Evolutionary conservation across 306 rosid genomes (phyloP).

Genomic region (Prunus salicina): DNA sequence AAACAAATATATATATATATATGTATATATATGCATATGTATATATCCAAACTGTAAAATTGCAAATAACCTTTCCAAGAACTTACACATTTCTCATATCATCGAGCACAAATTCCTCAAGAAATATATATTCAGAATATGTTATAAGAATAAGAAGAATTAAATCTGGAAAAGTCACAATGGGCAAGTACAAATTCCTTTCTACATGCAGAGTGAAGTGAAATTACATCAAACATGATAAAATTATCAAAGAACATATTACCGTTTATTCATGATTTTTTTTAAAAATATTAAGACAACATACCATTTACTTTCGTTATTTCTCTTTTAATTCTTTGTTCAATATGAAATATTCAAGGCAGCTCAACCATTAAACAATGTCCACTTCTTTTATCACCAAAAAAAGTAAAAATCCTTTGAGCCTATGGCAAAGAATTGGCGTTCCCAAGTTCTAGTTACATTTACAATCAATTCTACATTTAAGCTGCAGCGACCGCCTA

Average conservation of each 20-base stretch:
- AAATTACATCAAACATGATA: not conserved
- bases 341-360: not conserved
- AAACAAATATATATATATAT: not conserved
- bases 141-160: conserved; percentile 1
- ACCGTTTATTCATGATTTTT: not conserved
- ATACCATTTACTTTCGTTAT: not conserved
- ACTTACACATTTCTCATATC: not conserved
- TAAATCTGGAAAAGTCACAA: not conserved
- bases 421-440: not conserved
- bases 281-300: not conserved
- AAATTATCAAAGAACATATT: not conserved
- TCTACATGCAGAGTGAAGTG: not conserved
- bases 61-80: not conserved
- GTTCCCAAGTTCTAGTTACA: not conserved
- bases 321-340: not conserved
- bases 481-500: not conserved
- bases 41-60: not conserved
- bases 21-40: not conserved
- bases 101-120: not conserved
- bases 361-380: not conserved
- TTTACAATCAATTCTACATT: not conserved
- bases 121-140: not conserved
- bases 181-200: not conserved
- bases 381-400: not conserved
- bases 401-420: not conserved